Conservation (phyloP, 768 basidiomycete species). For the Tylopilus sp. region DNA sequence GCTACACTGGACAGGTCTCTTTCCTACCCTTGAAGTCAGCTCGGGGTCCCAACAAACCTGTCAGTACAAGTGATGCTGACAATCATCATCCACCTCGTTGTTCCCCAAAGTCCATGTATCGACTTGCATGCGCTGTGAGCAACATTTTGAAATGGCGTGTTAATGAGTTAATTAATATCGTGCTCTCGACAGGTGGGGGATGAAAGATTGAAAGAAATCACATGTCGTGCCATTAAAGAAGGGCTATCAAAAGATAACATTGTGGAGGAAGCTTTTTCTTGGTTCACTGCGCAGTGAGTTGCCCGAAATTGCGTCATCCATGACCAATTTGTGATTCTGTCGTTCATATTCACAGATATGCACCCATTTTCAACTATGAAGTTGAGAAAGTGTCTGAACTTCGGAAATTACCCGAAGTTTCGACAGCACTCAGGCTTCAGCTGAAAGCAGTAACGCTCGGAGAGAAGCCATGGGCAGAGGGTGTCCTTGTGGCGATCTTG, state of each 20-base stretch:
- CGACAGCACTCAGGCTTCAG: slow-evolving; percentile 20
- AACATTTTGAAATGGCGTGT: not conserved
- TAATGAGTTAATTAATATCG: not conserved
- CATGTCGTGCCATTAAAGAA: slow-evolving; percentile 22
- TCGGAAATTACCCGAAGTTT: slow-evolving; percentile 22
- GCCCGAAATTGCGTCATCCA: not conserved
- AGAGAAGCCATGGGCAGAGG: slow-evolving; percentile 26
- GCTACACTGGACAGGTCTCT: slow-evolving; percentile 29
- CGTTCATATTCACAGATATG: slow-evolving; percentile 13
- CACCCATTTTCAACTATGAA: slow-evolving; percentile 10
- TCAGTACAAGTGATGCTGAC: too few species aligned
- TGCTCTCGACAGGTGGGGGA: slow-evolving; percentile 20
- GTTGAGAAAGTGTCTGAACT: slow-evolving; percentile 19
- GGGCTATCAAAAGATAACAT: slow-evolving; percentile 25
- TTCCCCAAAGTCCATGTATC: slow-evolving; percentile 40
- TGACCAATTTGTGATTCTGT: not conserved
- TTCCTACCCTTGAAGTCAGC: slow-evolving; percentile 26
- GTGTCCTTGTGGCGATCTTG: slow-evolving; percentile 24
- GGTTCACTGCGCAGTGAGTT: slow-evolving; percentile 31
- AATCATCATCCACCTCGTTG: slow-evolving; percentile 12
- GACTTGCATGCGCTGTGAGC: slow-evolving; percentile 28
- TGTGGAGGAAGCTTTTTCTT: slow-evolving; percentile 29
- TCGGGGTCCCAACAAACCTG: not conserved
- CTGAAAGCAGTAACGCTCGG: slow-evolving; percentile 21
- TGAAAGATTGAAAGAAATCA: slow-evolving; percentile 24